phyloP scores from a whole-genome alignment of 139 green algal genomes.

The Zygnema cylindricum region DNA sequence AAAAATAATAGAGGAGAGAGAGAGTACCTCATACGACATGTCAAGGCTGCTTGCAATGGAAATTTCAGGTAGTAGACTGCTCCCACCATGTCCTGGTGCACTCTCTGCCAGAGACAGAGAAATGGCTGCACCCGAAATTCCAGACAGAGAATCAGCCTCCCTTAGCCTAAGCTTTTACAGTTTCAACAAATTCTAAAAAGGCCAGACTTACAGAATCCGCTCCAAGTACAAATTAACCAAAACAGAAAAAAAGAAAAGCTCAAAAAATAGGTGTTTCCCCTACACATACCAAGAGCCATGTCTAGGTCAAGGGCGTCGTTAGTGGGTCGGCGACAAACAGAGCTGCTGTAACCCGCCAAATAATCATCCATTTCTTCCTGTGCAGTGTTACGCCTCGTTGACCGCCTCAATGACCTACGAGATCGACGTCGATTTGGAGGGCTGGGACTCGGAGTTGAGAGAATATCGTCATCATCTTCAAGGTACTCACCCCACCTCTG shows the following conservation, averaged over 20 bases:
- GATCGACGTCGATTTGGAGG: neutral
- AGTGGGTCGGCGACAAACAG: neutral
- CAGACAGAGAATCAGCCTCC: too few relatives aligned
- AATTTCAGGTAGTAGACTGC: neutral
- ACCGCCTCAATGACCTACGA: neutral
- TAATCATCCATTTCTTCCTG: neutral
- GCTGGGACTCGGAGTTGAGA: neutral
- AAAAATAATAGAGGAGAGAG: neutral
- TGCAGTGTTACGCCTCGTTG: neutral
- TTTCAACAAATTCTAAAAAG: too few relatives aligned
- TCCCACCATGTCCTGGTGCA: neutral
- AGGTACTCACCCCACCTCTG: conserved; percentile 26
- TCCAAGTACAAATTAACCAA: too few relatives aligned
- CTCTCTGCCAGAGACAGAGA: neutral
- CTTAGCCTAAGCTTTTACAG: too few relatives aligned
- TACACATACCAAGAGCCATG: neutral
- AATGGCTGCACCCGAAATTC: neutral
- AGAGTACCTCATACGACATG: neutral
- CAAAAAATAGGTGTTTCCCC: too few relatives aligned
- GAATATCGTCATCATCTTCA: conserved; percentile 10
- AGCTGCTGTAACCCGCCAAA: neutral
- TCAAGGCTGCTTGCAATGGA: neutral
- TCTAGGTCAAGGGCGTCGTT: neutral
- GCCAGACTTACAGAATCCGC: too few relatives aligned
- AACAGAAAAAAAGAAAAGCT: too few relatives aligned